phyloP scores from a whole-genome alignment of 2,329 filamentous ascomycete species.

The Rhinocladiella mackenziei region DNA sequence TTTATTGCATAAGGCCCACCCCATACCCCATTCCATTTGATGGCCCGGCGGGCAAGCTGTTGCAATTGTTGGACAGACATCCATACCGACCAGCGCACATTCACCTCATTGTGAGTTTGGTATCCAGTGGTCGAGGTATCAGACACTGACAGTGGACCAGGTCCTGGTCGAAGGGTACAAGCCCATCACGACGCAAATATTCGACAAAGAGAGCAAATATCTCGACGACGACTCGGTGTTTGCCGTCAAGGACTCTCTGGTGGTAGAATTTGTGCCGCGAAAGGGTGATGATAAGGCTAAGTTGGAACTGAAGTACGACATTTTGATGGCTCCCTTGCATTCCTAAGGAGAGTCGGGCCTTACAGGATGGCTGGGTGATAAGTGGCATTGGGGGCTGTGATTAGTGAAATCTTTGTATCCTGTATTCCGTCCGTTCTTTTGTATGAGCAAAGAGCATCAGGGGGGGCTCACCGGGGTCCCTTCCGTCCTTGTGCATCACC shows the following conservation, averaged over 20 bases:
- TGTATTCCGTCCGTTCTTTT: no score
- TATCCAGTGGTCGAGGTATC: not conserved
- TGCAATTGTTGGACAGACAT: slow-evolving; percentile 58
- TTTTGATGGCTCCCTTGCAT: slow-evolving; percentile 39
- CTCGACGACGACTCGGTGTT: slow-evolving; percentile 58
- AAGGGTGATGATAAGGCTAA: slow-evolving; percentile 51
- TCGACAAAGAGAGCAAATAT: slow-evolving; percentile 63
- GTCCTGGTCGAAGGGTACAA: slow-evolving; percentile 58
- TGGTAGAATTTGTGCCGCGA: slow-evolving; percentile 55
- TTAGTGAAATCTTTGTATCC: not conserved
- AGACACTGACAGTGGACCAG: slow-evolving; percentile 32
- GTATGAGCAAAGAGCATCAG: no score
- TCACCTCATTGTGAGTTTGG: slow-evolving; percentile 52
- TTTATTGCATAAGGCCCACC: slow-evolving; percentile 60
- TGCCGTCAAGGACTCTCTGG: slow-evolving; percentile 56
- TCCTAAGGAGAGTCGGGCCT: slow-evolving; percentile 41
- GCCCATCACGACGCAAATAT: slow-evolving; percentile 72
- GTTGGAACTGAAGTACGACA: slow-evolving; percentile 53
- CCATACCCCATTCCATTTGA: slow-evolving; percentile 55
- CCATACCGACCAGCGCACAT: slow-evolving; percentile 62
- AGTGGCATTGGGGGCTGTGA: slow-evolving; percentile 5
- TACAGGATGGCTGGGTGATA: slow-evolving; percentile 46
- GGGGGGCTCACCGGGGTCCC: no score
- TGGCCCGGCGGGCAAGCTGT: slow-evolving; percentile 55
- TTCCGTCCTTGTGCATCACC: no score